Evolutionary conservation across 495 filamentous ascomycete genomes (phyloP).

Genomic region (Tricharina praecox): DNA sequence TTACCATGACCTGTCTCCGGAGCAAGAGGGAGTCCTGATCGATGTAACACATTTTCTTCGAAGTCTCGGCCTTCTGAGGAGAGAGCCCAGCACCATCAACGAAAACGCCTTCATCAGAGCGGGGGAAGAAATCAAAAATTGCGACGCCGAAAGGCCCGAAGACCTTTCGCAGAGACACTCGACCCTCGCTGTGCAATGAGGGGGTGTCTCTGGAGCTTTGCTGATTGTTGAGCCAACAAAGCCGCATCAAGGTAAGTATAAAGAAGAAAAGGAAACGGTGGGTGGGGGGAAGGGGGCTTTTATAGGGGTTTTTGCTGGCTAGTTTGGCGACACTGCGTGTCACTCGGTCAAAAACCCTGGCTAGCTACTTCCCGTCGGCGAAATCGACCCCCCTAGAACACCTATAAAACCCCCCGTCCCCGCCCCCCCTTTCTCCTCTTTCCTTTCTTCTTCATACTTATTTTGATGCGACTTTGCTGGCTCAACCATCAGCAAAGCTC

Average conservation of each 20-base stretch:
- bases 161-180: neutral
- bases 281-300: neutral
- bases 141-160: neutral
- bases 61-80: too few relatives aligned
- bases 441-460: neutral
- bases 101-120: neutral
- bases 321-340: neutral
- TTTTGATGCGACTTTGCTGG: neutral
- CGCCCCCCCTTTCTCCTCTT: neutral
- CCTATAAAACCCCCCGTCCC: neutral
- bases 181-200: neutral
- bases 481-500: neutral
- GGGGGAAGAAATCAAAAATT: neutral
- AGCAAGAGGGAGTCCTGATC: too few relatives aligned
- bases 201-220: neutral
- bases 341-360: neutral
- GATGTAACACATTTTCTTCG: too few relatives aligned
- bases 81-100: too few relatives aligned
- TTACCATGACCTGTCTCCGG: too few relatives aligned
- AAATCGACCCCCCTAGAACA: neutral
- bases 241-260: neutral
- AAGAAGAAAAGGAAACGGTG: neutral
- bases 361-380: too few relatives aligned
- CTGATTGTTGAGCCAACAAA: neutral
- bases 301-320: neutral